These are phyloP conservation scores for Rosa lucieae DNA, from an alignment of 306 rosid genomes.

Conservation along the genomic window DNA sequence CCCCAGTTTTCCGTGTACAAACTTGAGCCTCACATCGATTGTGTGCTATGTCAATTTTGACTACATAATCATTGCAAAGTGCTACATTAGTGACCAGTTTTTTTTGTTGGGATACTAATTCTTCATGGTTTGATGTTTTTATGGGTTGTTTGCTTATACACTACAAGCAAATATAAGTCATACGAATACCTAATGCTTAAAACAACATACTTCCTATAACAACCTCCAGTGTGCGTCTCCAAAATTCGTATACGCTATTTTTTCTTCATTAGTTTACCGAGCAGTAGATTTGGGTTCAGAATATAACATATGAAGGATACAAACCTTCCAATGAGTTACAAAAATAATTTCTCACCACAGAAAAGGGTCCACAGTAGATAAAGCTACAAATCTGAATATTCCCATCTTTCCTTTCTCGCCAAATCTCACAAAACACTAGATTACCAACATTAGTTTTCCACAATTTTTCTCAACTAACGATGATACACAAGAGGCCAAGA, in stretches of 20 bases:
- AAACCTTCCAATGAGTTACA: not conserved
- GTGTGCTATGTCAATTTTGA: not conserved
- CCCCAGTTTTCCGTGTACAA: not conserved
- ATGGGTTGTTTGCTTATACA: not conserved
- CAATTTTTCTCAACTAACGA: not conserved
- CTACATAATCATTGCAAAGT: not conserved
- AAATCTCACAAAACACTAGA: not conserved
- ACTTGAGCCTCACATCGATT: not conserved
- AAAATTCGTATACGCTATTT: not conserved
- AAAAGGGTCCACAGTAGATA: not conserved
- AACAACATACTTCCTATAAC: not conserved
- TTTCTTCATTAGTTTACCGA: not conserved
- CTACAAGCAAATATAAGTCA: not conserved
- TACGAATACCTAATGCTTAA: not conserved
- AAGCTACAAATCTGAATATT: not conserved
- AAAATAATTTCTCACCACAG: not conserved
- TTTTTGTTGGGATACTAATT: not conserved
- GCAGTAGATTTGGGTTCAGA: not conserved
- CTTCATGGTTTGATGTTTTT: not conserved
- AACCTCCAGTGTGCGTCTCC: not conserved
- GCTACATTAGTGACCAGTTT: not conserved
- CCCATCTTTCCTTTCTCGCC: not conserved
- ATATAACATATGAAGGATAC: not conserved
- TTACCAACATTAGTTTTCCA: not conserved
- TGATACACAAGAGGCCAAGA: not conserved